Percentiles rank a stretch among this genome's conserved stretches.
phyloP scores from a whole-genome alignment of 1,139 yeast genomes.

The Casaregolazyma suthepensis region DNA sequence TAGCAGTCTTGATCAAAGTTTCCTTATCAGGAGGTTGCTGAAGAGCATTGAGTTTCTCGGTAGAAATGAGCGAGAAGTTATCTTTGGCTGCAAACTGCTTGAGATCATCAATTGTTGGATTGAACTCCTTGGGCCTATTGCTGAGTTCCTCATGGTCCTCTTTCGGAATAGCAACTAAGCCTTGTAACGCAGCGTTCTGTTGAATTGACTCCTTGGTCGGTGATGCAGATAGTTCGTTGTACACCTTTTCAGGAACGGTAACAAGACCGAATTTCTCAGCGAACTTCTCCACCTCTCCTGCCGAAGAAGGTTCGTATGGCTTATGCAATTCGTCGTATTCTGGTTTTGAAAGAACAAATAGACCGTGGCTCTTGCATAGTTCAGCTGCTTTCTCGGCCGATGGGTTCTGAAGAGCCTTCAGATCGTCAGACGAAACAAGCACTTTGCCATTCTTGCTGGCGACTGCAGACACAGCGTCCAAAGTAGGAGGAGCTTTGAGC shows the following conservation, averaged over 20 bases:
- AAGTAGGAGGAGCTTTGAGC: conserved; percentile 17
- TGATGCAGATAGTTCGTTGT: conserved; percentile 15
- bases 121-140: conserved; percentile 23
- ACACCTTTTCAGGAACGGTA: conserved; percentile 18
- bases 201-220: conserved; percentile 20
- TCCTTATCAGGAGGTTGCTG: conserved; percentile 16
- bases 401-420: conserved; percentile 18
- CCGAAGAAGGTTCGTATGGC: conserved; percentile 21
- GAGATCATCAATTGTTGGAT: conserved; percentile 23
- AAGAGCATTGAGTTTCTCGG: conserved; percentile 23
- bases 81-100: conserved; percentile 21
- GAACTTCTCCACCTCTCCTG: conserved; percentile 21
- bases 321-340: conserved; percentile 18
- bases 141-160: conserved; percentile 24
- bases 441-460: conserved; percentile 27
- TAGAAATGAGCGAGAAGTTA: conserved; percentile 29
- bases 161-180: conserved; percentile 23
- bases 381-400: conserved; percentile 17
- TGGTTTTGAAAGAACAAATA: conserved; percentile 23
- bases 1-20: conserved; percentile 14
- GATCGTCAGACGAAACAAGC: conserved; percentile 21
- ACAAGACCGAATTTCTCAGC: conserved; percentile 22
- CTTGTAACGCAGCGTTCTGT: conserved; percentile 16
- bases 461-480: conserved; percentile 25
- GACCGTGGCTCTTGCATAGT: conserved; percentile 25